Base-by-base conservation (phyloP, 129 eudicot genomes). In the Smallanthus sonchifolius region DNA sequence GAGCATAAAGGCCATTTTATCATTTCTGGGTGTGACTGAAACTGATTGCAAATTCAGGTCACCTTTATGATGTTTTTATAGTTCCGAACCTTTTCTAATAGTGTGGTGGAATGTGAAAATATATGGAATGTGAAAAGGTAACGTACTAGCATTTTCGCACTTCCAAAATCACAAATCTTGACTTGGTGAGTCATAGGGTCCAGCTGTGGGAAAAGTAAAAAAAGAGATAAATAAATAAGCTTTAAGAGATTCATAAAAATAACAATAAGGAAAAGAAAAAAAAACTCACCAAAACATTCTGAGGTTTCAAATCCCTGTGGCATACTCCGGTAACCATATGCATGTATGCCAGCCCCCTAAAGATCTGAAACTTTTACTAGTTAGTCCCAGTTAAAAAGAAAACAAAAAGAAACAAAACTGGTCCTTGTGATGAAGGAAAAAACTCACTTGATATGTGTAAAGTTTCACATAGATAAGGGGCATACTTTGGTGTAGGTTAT, bases 281-380 rank as follows among this genome's bases (percentile, higher is more conserved):
- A 34, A n/a, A 67, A 17, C 52, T 16, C 74, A 94, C 99, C 93
- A 94, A 60, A 44, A 94, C 86, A 35, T 94, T 94, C 73, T 94
- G 99, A 66, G 99, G 99, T 79, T 94, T 94, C 88, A 94, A 81
- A 73, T 94, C 99, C 89, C 99, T 84, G 63, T 94, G 99, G 76
- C 97, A 94, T 44, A 94, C 91, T 67, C 96, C 91, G 32, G 93
- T 78, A 85, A 88, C 97, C 71, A 87, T 69, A 78, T 94, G 99
- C 87, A 94, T 83, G 70, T 94, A 94, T 0, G 99, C 99, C 82
- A 94, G 67, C 35, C 97, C 99, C 74, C 97, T 81, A 73, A 91
- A 94, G n/a, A 94, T 88, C 99, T 94, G 88, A 35, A 69, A 74
- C 3, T 7, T 61, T 67, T 11, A 40, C 73, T 17, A 5, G 68